Base-by-base conservation (phyloP, 331 rosid genomes). In the Spiraea crenata region DNA sequence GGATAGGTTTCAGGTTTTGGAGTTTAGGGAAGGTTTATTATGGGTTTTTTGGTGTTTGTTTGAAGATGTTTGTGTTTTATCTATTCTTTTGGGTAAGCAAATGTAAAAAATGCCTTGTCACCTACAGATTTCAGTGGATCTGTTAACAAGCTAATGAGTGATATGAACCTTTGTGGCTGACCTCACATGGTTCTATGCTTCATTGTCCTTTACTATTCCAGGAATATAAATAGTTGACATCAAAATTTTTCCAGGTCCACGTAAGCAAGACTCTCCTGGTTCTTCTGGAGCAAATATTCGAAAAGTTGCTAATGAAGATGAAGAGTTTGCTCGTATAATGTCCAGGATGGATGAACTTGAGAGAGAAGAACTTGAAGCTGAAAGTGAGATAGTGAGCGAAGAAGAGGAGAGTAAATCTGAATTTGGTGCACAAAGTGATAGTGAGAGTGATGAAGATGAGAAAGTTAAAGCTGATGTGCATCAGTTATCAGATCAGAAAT, bases 301-400 rank as follows among this genome's bases (percentile, higher is more conserved):
- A 55, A 77, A 51, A 35, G 75, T 52, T 82, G 63, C 79, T 20
- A 51, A 41, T 70, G 74, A 81, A 2, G 82, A 90, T 76, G 84
- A 72, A 67, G 96, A 90, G 42, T 84, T 68, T 83, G 86, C 87
- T 72, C 79, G 65, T 13, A 72, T 93, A 13, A 61, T 80, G 79
- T 34, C 93, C 57, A 81, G 74, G 81, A 39, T 87, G 83, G 97
- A 85, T 67, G 91, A 86, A 71, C 95, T 93, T 39, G 98, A 90
- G 85, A 79, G 74, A 68, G 89, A 93, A 81, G 96, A 88, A 77
- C 89, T 80, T 81, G 95, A 84, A 73, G 95, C 91, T 37, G 87
- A 85, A 78, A 74, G 65, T 68, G 78, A 65, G 46, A 34, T 50
- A 60, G 71, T 54, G 20, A 45, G 64, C 57, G 82, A 76, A 63